These are phyloP conservation scores for Pleodorina starrii DNA, from an alignment of 139 green algal species.

Conservation along the genomic window DNA sequence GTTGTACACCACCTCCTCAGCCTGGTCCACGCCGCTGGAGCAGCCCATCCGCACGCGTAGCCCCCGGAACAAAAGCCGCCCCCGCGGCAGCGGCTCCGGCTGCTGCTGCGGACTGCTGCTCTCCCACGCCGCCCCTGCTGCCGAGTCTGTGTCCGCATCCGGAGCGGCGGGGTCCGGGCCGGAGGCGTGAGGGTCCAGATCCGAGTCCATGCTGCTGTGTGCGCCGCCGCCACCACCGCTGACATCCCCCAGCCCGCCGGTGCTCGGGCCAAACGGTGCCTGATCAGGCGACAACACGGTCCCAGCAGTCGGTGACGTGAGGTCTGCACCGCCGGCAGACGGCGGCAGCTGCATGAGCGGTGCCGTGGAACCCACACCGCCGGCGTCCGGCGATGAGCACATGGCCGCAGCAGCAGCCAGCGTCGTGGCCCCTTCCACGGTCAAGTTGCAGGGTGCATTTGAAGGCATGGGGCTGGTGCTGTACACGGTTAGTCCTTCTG, in stretches of 20 bases:
- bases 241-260: not conserved
- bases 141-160: no score
- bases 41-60: conserved; percentile 27
- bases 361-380: not conserved
- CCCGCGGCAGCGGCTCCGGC: not conserved
- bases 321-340: not conserved
- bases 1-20: conserved; percentile 1
- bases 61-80: not conserved
- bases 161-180: no score
- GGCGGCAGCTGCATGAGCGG: not conserved
- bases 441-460: no score
- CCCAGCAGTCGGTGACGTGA: not conserved
- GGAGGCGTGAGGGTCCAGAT: not conserved
- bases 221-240: not conserved
- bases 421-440: no score
- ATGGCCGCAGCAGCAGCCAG: no score
- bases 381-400: no score
- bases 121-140: no score
- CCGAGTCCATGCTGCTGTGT: not conserved
- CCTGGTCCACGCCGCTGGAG: not conserved
- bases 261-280: no score
- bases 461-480: no score
- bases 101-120: no score
- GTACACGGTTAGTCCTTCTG: no score
- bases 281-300: not conserved